Evolutionary conservation across 306 rosid species (phyloP), one percentile per base, ranked within the genome.

Genomic region (Cicer bijugum): DNA sequence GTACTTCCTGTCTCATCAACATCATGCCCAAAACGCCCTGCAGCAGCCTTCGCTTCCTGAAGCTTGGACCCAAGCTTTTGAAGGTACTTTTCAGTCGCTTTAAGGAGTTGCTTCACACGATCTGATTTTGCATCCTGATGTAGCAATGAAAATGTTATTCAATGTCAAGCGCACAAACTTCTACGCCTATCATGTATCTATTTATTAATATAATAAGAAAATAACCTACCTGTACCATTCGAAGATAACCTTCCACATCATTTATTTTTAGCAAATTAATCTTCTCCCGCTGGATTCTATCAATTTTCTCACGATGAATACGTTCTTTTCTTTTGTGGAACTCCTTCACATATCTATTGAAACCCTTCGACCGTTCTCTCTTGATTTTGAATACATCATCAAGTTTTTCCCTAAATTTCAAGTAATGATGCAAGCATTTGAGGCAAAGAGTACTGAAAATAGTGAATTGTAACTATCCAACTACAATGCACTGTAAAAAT

Each of bases 71-170:
- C 93, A 67, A 95, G 99, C 89, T 95, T 95, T 76, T 95, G 99
- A 81, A 95, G 99, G 85, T 95, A 95, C 77, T 90, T 92, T 79
- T 95, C 99, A 1, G 99, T 95, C 85, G 90, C 99, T 81, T 92
- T 95, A 76, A 95, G 96, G 55, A 95, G 99, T 81, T 95, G 99
- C 85, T 90, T 95, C 45, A 95, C 99, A 69, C 99, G 97, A 82
- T 95, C 99, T 64, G 99, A 95, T 75, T 95, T 95, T 51, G 97
- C 97, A 85, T 95, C 99, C 99, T 95, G 81, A 46, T 33, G 65
- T 45, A 71, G 59, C 69, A 74, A 71, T 14, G 51, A 58, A 74
- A 50, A 67, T 15, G 46, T 66, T 19, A 64, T 69, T 72, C 48
- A 51, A 46, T 69, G 39, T 69, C 8, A 11, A 48, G 66, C 65